Base-by-base conservation (phyloP, 768 basidiomycete species). In the Mycena crocata region DNA sequence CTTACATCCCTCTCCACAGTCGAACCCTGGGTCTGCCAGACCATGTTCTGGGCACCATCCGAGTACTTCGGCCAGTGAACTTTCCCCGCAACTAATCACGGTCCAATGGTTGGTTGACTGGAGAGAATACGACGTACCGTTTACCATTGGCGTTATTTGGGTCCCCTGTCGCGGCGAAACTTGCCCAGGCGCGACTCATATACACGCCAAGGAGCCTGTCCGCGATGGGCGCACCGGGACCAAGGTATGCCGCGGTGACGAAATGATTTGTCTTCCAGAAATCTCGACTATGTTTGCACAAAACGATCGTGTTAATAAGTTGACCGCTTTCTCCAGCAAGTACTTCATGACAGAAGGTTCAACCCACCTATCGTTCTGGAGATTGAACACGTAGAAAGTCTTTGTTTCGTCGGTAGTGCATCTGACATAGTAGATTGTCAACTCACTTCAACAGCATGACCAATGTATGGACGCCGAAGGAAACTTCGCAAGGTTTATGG, bases 321-420 rank as follows among this genome's bases (percentile, higher is more conserved):
- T 15, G 15, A 15, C 35, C 35, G 35, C 35, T 8, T 37, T 8
- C 35, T 8, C 8, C 15, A 15, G 9, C 9, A 37, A 15, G 35
- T 15, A 37, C 35, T 8, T 15, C 35, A 9, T 15, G 8, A 9
- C 15, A 8, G 35, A 37, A 37, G 8, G 14, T 49, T 17, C 3
- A 46, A 46, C 57, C 28, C n/a, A 58, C 44, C 40, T n/a, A 44
- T 58, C 40, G 15, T 58, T 46, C 19, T 48, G 57, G 4, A 44
- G 15, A 44, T 58, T 58, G 44, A 58, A 58, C 24, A 34, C 57
- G 26, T 58, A 58, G n/a, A n/a, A n/a, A n/a, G n/a, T n/a, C n/a
- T n/a, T n/a, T n/a, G n/a, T n/a, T n/a, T n/a, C n/a, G n/a, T n/a
- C n/a, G n/a, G n/a, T n/a, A n/a, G n/a, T n/a, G n/a, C n/a, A n/a